A percentile compares a stretch with the other conserved stretches of the same genome.
Conservation (phyloP, 495 filamentous ascomycete species). For the Penicillium tannophilum region DNA sequence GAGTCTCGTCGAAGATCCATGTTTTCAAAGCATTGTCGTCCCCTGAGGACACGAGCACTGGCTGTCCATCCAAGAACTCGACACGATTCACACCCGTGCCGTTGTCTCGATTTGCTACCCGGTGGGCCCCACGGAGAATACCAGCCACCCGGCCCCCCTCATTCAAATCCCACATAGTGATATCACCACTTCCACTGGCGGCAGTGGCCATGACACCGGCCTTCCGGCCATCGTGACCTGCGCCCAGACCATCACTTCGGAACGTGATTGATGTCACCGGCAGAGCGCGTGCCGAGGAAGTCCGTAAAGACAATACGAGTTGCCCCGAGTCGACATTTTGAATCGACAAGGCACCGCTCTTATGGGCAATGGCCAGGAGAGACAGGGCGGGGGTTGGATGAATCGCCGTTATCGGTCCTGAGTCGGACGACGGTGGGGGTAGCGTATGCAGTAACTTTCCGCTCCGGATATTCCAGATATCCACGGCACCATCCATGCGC, state of each 20-base stretch:
- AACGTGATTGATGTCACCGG: slow-evolving; percentile 83
- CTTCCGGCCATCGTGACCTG: slow-evolving; percentile 79
- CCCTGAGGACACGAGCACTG: slow-evolving; percentile 84
- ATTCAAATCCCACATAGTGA: slow-evolving; percentile 96
- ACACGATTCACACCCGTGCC: slow-evolving; percentile 68
- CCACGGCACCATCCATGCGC: slow-evolving; percentile 81
- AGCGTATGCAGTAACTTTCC: slow-evolving; percentile 88
- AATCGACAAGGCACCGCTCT: slow-evolving; percentile 73
- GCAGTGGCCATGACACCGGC: slow-evolving; percentile 87
- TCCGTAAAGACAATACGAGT: slow-evolving; percentile 64
- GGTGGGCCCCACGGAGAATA: slow-evolving; percentile 81
- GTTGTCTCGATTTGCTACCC: slow-evolving; percentile 61
- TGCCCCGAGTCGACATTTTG: slow-evolving; percentile 80
- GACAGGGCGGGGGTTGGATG: slow-evolving; percentile 81
- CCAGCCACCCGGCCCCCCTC: slow-evolving; percentile 80
- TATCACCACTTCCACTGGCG: slow-evolving; percentile 70
- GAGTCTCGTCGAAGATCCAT: slow-evolving; percentile 91
- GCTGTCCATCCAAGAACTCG: slow-evolving; percentile 90
- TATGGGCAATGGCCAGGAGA: slow-evolving; percentile 84
- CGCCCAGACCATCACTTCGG: slow-evolving; percentile 86
- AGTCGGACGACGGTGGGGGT: slow-evolving; percentile 63
- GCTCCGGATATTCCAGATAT: slow-evolving; percentile 96
- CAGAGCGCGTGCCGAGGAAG: slow-evolving; percentile 51
- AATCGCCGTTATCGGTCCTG: slow-evolving; percentile 78
- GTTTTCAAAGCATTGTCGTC: slow-evolving; percentile 91